Conservation (phyloP, 208 protist genomes). For the Hexamita inflata region DNA sequence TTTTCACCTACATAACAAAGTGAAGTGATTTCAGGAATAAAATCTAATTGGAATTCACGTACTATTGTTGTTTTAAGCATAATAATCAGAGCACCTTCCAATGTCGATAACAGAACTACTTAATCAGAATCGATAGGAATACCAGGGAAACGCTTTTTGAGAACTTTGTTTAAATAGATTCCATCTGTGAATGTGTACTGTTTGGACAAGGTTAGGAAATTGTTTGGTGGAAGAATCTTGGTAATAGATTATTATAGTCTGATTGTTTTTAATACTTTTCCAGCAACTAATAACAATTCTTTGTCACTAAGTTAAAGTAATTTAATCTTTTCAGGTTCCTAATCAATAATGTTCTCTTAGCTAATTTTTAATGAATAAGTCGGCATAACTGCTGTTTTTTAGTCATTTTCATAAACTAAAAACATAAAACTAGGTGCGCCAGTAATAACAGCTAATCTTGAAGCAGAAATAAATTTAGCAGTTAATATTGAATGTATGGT, state of each 20-base stretch:
- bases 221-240: background rate
- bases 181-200: slow-evolving; percentile 4
- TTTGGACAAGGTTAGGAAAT: background rate
- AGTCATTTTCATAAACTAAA: no score
- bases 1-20: no score
- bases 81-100: background rate
- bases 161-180: background rate
- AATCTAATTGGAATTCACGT: background rate
- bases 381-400: no score
- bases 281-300: background rate
- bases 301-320: background rate
- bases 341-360: no score
- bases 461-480: no score
- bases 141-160: background rate
- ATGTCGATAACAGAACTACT: background rate
- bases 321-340: no score
- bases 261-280: background rate
- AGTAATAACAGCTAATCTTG: no score
- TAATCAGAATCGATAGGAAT: background rate
- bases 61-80: slow-evolving; percentile 12
- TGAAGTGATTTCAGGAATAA: no score
- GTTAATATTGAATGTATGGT: no score
- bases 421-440: no score
- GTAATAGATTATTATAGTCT: background rate
- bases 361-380: no score